These are phyloP conservation scores for Leishmania arabica DNA, from an alignment of 208 protist genomes.

Conservation along the genomic window DNA sequence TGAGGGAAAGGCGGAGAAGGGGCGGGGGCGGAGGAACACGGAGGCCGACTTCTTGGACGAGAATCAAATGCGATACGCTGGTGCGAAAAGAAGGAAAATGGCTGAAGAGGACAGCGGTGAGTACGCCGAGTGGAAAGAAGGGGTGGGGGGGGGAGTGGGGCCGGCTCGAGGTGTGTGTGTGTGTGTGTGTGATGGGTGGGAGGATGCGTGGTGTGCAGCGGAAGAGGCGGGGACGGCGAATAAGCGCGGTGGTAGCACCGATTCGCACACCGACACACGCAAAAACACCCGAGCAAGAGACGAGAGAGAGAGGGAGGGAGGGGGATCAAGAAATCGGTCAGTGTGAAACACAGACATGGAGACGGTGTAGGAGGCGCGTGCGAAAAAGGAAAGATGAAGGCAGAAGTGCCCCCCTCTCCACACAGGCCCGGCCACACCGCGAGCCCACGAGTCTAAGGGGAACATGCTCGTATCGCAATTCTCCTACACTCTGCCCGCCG, in stretches of 20 bases:
- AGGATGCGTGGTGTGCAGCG: background rate
- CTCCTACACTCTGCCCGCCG: background rate
- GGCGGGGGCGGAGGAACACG: no score
- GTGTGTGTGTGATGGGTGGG: no score
- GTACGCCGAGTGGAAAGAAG: background rate
- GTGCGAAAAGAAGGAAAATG: background rate
- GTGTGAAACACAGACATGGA: background rate
- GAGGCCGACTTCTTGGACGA: background rate
- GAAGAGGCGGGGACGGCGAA: background rate
- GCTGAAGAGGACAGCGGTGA: background rate
- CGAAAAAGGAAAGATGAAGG: background rate
- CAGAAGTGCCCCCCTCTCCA: background rate
- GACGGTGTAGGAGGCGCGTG: background rate
- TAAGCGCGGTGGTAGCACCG: background rate
- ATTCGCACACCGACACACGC: background rate
- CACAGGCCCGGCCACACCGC: background rate
- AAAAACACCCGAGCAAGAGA: background rate
- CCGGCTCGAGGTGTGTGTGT: background rate
- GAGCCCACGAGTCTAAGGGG: background rate
- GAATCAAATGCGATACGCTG: background rate
- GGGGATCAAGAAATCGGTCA: background rate
- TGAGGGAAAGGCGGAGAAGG: background rate
- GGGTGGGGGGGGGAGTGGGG: background rate
- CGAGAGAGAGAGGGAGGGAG: slow-evolving; percentile 1
- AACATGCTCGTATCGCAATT: background rate